phyloP scores from a whole-genome alignment of 306 rosid genomes.

The Cucumis cinereus region DNA sequence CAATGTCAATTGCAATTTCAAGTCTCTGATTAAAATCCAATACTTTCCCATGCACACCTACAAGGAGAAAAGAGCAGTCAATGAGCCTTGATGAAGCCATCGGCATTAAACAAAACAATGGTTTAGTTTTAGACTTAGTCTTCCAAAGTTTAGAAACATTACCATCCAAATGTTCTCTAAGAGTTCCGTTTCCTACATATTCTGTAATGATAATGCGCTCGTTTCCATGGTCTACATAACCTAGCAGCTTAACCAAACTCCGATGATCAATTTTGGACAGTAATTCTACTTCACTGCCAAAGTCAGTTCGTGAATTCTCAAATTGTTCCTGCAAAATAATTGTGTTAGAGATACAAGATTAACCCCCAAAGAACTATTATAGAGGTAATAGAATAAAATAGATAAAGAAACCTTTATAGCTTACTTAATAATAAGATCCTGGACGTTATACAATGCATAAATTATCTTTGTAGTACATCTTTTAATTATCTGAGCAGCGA shows the following conservation, averaged over 20 bases:
- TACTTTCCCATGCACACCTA: slow-evolving; percentile 63
- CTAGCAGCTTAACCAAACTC: slow-evolving; percentile 84
- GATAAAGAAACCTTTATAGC: background rate
- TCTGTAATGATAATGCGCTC: slow-evolving; percentile 88
- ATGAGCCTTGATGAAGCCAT: slow-evolving; percentile 7
- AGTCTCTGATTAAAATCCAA: slow-evolving; percentile 95
- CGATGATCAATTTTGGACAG: slow-evolving; percentile 94
- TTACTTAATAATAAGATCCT: background rate
- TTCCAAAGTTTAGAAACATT: slow-evolving; percentile 15
- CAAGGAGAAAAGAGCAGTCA: slow-evolving; percentile 15
- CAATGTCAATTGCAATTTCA: slow-evolving; percentile 90
- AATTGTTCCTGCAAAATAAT: slow-evolving; percentile 48
- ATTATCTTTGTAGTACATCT: background rate
- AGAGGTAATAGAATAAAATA: background rate
- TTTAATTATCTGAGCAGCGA: background rate
- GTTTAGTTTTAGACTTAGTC: background rate
- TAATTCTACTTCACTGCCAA: slow-evolving; percentile 76
- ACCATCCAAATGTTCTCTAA: slow-evolving; percentile 97
- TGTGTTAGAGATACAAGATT: background rate
- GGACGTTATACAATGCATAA: background rate
- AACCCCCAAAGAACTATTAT: background rate
- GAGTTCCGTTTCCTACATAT: slow-evolving; percentile 77
- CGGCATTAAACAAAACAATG: background rate
- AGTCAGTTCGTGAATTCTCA: slow-evolving; percentile 69
- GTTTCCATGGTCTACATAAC: slow-evolving; percentile 64